These are phyloP conservation scores for Penicillium brasilianum DNA, from an alignment of 2,329 filamentous ascomycete genomes.

Conservation along the genomic window DNA sequence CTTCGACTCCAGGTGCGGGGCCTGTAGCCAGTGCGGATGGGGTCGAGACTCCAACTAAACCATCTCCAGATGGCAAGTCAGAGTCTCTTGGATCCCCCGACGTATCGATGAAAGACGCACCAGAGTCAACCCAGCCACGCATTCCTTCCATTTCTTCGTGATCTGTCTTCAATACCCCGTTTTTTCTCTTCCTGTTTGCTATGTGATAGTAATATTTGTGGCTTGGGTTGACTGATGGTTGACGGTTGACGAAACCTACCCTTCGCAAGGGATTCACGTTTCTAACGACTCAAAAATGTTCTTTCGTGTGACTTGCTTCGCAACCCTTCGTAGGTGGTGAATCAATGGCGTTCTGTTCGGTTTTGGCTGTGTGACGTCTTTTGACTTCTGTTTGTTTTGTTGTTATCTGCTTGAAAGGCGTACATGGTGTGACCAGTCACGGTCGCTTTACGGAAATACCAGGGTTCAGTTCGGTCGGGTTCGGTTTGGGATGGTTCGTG, in stretches of 20 bases:
- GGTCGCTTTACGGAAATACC: slow-evolving; percentile 27
- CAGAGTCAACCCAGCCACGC: slow-evolving; percentile 36
- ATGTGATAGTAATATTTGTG: slow-evolving; percentile 12
- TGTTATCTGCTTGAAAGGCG: slow-evolving; percentile 22
- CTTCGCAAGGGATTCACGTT: slow-evolving; percentile 24
- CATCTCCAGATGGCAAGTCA: slow-evolving; percentile 27
- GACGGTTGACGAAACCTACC: slow-evolving; percentile 20
- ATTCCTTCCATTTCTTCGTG: slow-evolving; percentile 36
- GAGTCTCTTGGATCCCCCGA: slow-evolving; percentile 32
- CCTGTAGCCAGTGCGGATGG: slow-evolving; percentile 20
- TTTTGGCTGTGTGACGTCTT: slow-evolving; percentile 19
- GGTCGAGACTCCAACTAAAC: slow-evolving; percentile 18
- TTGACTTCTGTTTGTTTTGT: slow-evolving; percentile 13
- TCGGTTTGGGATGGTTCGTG: slow-evolving; percentile 5
- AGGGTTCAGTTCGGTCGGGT: slow-evolving; percentile 21
- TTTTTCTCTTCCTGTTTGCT: slow-evolving; percentile 2
- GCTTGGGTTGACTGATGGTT: slow-evolving; percentile 3
- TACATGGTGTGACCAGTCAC: slow-evolving; percentile 22
- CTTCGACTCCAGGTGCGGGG: slow-evolving; percentile 21
- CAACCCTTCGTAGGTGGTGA: slow-evolving; percentile 16
- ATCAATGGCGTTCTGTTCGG: slow-evolving; percentile 28
- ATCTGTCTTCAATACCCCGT: slow-evolving; percentile 19
- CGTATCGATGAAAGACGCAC: slow-evolving; percentile 40
- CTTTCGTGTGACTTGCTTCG: slow-evolving; percentile 29
- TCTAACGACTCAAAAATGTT: slow-evolving; percentile 33